phyloP scores from a whole-genome alignment of 2,329 filamentous ascomycete genomes.

The Rhynchosporium secalis region DNA sequence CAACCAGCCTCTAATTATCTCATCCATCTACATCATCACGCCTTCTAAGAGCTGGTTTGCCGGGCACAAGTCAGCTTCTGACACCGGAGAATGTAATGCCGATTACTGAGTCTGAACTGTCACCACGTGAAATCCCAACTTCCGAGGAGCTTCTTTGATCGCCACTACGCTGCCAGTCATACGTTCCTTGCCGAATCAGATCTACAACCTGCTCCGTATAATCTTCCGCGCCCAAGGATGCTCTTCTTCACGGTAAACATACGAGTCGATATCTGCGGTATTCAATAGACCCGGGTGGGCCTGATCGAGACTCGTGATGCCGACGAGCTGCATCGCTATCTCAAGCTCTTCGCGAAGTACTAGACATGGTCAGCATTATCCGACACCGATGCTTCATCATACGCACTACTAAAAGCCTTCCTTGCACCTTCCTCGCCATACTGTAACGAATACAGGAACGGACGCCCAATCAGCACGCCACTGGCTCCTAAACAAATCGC shows the following conservation, averaged over 20 bases:
- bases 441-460: constrained; percentile 56
- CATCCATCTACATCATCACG: no score
- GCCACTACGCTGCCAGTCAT: background rate
- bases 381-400: background rate
- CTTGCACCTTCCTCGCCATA: constrained; percentile 55
- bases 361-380: constrained; percentile 28
- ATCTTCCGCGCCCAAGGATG: constrained; percentile 14
- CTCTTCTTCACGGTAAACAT: constrained; percentile 10
- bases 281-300: constrained; percentile 51
- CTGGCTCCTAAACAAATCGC: constrained; percentile 62
- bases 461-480: constrained; percentile 60
- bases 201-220: constrained; percentile 8
- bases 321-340: constrained; percentile 63
- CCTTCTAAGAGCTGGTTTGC: no score
- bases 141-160: background rate
- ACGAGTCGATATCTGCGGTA: constrained; percentile 44
- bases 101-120: background rate
- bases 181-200: background rate
- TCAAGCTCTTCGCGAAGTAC: constrained; percentile 60
- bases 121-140: background rate
- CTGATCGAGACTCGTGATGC: constrained; percentile 58
- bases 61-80: no score
- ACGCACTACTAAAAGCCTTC: constrained; percentile 52
- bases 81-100: no score
- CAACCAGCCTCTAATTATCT: background rate